Conservation (phyloP, 306 rosid species). For the Lathyrus oleraceus region DNA sequence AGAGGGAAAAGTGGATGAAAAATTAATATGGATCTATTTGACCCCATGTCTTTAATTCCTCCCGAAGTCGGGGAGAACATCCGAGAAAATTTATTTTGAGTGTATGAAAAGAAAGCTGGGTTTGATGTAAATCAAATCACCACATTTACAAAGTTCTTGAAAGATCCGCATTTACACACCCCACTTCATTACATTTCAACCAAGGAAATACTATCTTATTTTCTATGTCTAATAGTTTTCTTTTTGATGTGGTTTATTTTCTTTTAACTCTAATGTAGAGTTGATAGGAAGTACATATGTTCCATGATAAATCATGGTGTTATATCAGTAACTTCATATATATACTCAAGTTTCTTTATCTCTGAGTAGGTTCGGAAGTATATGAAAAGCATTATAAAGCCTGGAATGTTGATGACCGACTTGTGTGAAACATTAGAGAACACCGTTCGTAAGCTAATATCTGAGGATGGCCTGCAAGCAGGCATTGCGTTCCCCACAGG, state of each 20-base stretch:
- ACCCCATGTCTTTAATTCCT: not conserved
- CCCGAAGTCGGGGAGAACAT: slow-evolving; percentile 16
- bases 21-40: slow-evolving; percentile 3
- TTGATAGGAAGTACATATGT: not conserved
- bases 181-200: not conserved
- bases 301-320: not conserved
- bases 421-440: slow-evolving; percentile 92
- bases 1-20: slow-evolving; percentile 18
- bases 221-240: slow-evolving; percentile 3
- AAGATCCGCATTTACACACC: not conserved
- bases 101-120: not conserved
- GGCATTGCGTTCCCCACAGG: slow-evolving; percentile 99
- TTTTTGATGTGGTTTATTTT: slow-evolving; percentile 3
- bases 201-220: not conserved
- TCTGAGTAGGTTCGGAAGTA: slow-evolving; percentile 78
- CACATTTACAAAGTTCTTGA: not conserved
- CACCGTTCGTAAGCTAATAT: slow-evolving; percentile 82
- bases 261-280: slow-evolving; percentile 12
- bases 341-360: slow-evolving; percentile 30
- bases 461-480: slow-evolving; percentile 92
- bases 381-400: slow-evolving; percentile 77
- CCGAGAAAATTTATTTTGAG: not conserved
- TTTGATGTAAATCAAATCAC: slow-evolving; percentile 22
- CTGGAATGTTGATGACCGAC: slow-evolving; percentile 96
- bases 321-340: not conserved